Percentiles rank a stretch among this genome's conserved stretches.
phyloP scores from a whole-genome alignment of 768 basidiomycete genomes.

The Russula foetens region DNA sequence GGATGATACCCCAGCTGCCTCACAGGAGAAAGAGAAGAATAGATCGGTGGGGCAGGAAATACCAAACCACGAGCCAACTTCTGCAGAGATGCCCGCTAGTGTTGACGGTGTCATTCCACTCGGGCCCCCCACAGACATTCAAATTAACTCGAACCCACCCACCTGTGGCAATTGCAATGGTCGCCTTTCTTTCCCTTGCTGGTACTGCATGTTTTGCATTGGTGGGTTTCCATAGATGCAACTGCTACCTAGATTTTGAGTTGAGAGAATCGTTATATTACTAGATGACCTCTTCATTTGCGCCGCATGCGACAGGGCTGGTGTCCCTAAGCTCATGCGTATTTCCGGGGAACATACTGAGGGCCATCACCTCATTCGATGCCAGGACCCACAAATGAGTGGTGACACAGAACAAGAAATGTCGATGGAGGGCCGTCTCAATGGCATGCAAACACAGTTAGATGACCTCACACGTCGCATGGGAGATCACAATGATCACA shows the following conservation, averaged over 20 bases:
- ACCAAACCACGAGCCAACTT: background rate
- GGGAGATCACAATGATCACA: no score
- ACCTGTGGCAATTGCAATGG: constrained; percentile 22
- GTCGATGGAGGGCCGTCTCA: no score
- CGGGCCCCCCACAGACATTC: no score
- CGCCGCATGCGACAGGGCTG: background rate
- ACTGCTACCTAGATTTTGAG: background rate
- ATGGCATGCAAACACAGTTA: no score
- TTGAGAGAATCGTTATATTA: background rate
- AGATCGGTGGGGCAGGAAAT: no score
- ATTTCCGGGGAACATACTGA: background rate
- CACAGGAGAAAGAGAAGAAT: background rate
- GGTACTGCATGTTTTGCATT: constrained; percentile 27
- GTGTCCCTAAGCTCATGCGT: background rate
- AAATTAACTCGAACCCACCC: background rate
- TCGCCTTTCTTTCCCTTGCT: constrained; percentile 23
- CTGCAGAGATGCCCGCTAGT: background rate
- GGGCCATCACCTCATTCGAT: constrained; percentile 7
- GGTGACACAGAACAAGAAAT: background rate
- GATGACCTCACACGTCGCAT: no score
- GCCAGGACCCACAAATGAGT: background rate
- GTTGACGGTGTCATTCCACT: no score
- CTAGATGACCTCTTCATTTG: constrained; percentile 12
- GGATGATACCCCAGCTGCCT: background rate
- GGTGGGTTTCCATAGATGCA: background rate